These are phyloP conservation scores for Wickerhamomyces bovis DNA, from an alignment of 805 yeast genomes.

Conservation along the genomic window DNA sequence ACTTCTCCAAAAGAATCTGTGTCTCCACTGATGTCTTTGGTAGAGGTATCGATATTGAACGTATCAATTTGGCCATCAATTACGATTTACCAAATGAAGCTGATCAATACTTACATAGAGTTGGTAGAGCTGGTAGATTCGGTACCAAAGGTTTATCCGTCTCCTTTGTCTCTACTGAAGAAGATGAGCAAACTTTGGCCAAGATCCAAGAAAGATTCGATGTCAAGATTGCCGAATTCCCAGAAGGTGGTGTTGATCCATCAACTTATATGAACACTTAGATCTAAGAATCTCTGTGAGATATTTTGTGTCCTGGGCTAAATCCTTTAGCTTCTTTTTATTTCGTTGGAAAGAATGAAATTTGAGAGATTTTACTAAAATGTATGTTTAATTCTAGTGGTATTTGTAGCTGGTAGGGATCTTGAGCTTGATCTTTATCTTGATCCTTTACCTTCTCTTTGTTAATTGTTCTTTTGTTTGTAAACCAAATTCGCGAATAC, in stretches of 20 bases:
- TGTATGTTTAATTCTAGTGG: not conserved
- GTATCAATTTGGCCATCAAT: conserved; percentile 96
- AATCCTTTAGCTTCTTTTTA: not conserved
- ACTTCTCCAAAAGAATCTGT: conserved; percentile 97
- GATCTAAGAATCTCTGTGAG: conserved; percentile 3
- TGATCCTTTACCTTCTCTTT: not conserved
- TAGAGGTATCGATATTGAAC: conserved; percentile 98
- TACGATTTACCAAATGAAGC: conserved; percentile 95
- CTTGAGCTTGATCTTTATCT: not conserved
- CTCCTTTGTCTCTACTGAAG: conserved; percentile 79
- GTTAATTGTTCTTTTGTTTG: not conserved
- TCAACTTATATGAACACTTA: conserved; percentile 96
- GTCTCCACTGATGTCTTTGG: conserved; percentile 98
- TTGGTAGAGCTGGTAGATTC: conserved; percentile 99
- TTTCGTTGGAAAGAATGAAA: not conserved
- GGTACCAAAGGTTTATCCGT: conserved; percentile 98
- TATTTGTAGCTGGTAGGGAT: not conserved
- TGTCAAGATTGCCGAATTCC: conserved; percentile 90
- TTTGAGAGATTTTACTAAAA: not conserved
- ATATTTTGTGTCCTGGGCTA: not conserved
- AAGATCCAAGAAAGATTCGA: conserved; percentile 97
- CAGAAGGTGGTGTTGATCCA: conserved; percentile 97
- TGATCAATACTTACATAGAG: conserved; percentile 97
- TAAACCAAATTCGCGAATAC: not conserved
- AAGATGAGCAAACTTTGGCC: conserved; percentile 83